phyloP scores from a whole-genome alignment of 2,329 filamentous ascomycete genomes.

The Zarea fungicola region DNA sequence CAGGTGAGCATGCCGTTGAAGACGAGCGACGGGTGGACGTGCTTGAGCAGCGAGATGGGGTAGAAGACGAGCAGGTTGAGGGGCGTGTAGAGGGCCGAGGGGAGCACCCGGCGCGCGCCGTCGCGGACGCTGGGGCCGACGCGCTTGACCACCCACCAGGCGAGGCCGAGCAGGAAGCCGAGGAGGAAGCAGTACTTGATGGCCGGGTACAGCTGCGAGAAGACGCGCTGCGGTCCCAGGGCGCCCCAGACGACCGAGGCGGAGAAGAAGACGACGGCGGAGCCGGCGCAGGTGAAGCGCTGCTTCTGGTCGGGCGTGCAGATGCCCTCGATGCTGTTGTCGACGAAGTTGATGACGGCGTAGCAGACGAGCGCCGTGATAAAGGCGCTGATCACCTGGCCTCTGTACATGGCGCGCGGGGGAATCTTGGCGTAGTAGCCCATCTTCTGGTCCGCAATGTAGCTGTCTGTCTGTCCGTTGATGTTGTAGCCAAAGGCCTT shows the following conservation, averaged over 20 bases:
- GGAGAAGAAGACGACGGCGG: slow-evolving; percentile 29
- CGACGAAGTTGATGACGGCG: slow-evolving; percentile 33
- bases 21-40: slow-evolving; percentile 36
- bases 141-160: slow-evolving; percentile 58
- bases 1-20: slow-evolving; percentile 37
- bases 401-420: slow-evolving; percentile 29
- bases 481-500: slow-evolving; percentile 43
- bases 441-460: slow-evolving; percentile 30
- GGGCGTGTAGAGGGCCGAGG: slow-evolving; percentile 12
- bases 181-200: slow-evolving; percentile 16
- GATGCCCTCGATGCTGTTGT: slow-evolving; percentile 26
- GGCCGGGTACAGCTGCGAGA: slow-evolving; percentile 21
- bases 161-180: slow-evolving; percentile 25
- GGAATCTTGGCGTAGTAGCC: slow-evolving; percentile 30
- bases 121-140: slow-evolving; percentile 37
- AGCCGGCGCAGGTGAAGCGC: slow-evolving; percentile 24
- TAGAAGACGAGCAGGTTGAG: slow-evolving; percentile 20
- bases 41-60: slow-evolving; percentile 25
- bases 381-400: slow-evolving; percentile 40
- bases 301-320: slow-evolving; percentile 29
- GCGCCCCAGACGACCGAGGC: slow-evolving; percentile 28
- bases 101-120: slow-evolving; percentile 4
- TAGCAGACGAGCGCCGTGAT: slow-evolving; percentile 35
- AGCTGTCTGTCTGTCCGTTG: slow-evolving; percentile 37
- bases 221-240: slow-evolving; percentile 29